A percentile compares a stretch with the other conserved stretches of the same genome.
These are phyloP conservation scores for Hanseniaspora uvarum DNA, from an alignment of 1,139 yeast genomes.

Conservation along the genomic window DNA sequence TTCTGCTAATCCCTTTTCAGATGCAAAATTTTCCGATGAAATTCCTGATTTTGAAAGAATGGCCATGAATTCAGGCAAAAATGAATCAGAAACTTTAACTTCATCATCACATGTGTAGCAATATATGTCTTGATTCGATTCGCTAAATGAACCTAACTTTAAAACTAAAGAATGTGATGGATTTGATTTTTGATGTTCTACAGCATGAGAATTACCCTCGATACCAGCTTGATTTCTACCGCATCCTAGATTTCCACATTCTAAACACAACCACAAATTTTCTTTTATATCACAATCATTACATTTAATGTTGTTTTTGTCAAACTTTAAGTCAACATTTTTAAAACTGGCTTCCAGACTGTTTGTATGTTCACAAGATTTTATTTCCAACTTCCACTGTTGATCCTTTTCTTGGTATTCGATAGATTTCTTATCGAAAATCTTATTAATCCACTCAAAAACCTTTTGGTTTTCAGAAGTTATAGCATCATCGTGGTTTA, in stretches of 20 bases:
- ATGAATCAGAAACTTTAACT: slow-evolving; percentile 52
- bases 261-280: slow-evolving; percentile 85
- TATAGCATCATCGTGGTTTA: slow-evolving; percentile 16
- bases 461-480: slow-evolving; percentile 20
- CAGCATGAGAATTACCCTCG: slow-evolving; percentile 84
- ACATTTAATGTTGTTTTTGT: slow-evolving; percentile 43
- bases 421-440: slow-evolving; percentile 57
- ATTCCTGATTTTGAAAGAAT: slow-evolving; percentile 49
- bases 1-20: slow-evolving; percentile 81
- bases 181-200: slow-evolving; percentile 49
- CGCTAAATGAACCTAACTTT: slow-evolving; percentile 79
- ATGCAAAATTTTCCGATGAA: slow-evolving; percentile 53
- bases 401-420: slow-evolving; percentile 60
- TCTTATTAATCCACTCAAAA: slow-evolving; percentile 35
- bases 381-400: slow-evolving; percentile 85
- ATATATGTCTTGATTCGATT: slow-evolving; percentile 60
- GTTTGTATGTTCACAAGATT: slow-evolving; percentile 66
- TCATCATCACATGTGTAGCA: slow-evolving; percentile 89
- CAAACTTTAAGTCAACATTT: slow-evolving; percentile 17
- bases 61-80: slow-evolving; percentile 30
- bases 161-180: slow-evolving; percentile 69
- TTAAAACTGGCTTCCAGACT: slow-evolving; percentile 38
- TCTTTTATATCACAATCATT: slow-evolving; percentile 55
- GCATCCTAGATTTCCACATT: slow-evolving; percentile 84
- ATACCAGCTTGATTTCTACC: slow-evolving; percentile 90